These are phyloP conservation scores for Podosphaera aphanis DNA, from an alignment of 2,329 filamentous ascomycete species.

Conservation along the genomic window DNA sequence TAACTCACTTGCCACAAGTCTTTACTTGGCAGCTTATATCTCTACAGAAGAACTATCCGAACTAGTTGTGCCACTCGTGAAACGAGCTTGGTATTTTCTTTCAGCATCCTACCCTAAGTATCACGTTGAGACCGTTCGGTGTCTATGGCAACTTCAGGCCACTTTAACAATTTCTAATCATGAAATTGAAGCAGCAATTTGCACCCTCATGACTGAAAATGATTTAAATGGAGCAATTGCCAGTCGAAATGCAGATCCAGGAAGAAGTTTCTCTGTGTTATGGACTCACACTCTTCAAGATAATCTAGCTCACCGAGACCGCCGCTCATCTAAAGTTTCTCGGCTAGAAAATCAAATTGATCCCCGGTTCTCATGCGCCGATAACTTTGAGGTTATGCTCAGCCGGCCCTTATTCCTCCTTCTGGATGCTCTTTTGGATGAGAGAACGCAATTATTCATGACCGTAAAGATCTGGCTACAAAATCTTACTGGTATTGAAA, in stretches of 20 bases:
- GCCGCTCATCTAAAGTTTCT: conserved; percentile 25
- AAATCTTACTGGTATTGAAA: conserved; percentile 36
- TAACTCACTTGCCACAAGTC: conserved; percentile 31
- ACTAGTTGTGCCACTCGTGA: conserved; percentile 45
- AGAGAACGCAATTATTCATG: conserved; percentile 50
- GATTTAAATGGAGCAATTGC: conserved; percentile 25
- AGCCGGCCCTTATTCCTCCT: conserved; percentile 61
- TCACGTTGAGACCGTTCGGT: conserved; percentile 76
- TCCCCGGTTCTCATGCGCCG: conserved; percentile 28
- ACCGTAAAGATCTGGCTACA: conserved; percentile 65
- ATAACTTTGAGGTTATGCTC: conserved; percentile 49
- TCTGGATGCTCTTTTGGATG: conserved; percentile 53
- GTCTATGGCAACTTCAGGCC: conserved; percentile 65
- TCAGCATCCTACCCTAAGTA: conserved; percentile 72
- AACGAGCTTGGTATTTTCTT: conserved; percentile 55
- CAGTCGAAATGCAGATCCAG: conserved; percentile 31
- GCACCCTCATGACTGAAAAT: conserved; percentile 38
- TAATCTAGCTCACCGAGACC: conserved; percentile 21
- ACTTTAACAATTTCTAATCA: conserved; percentile 42
- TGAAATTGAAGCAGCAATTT: conserved; percentile 59
- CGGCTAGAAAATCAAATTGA: conserved; percentile 16
- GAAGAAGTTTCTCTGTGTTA: conserved; percentile 47
- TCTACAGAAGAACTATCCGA: conserved; percentile 28
- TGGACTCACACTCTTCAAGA: conserved; percentile 62
- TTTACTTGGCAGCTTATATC: conserved; percentile 31